Base-by-base conservation (phyloP, 2,329 filamentous ascomycete species). In the Monosporascus sp. region DNA sequence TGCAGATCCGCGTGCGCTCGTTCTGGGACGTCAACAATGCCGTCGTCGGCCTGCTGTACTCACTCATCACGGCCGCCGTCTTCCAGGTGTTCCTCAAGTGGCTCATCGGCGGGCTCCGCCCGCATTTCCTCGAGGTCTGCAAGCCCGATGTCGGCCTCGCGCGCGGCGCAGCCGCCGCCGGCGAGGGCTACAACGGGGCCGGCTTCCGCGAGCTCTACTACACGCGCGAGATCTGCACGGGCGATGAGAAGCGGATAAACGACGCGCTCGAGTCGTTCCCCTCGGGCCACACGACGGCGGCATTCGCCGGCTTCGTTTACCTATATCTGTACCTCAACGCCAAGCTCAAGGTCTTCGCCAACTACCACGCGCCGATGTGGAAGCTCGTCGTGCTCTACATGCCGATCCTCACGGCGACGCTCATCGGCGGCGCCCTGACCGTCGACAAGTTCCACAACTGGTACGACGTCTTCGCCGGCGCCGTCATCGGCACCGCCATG, bases 1-100 rank as follows among this genome's bases (percentile, higher is more conserved):
- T 84, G 71, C 86, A 90, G 68, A 78, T 89, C 59, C 81, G 85
- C 48, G 75, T 89, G 47, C 80, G 82, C 51, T 84, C 80, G 7
- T 86, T 86, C 72, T 86, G 83, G 83, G 83, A 86, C 52, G 72
- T 83, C 62, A 89, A 89, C 73, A 90, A 90, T 65, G 86, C 80
- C 45, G 73, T 84, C 48, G 76, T 89, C 47, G 87, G 86, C 15
- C 78, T 90, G 0, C 70, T 89, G 0, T 90, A 90, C 73, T 76
- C 81, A 1, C 77, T 89, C 57, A 87, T 89, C 69, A 75, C 78
- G 6, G 84, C 84, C 3, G 83, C 85, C n/a, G 81, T 90, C 48
- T 89, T 90, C 72, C 87, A 90, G 63, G 86, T 90, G 59, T 85
- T 89, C 63, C 62, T 90, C 66, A 90, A 90, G 70, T 86, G 81